These are phyloP conservation scores for Podila clonocystis DNA, from an alignment of 192 early-diverging fungal species.

Conservation along the genomic window DNA sequence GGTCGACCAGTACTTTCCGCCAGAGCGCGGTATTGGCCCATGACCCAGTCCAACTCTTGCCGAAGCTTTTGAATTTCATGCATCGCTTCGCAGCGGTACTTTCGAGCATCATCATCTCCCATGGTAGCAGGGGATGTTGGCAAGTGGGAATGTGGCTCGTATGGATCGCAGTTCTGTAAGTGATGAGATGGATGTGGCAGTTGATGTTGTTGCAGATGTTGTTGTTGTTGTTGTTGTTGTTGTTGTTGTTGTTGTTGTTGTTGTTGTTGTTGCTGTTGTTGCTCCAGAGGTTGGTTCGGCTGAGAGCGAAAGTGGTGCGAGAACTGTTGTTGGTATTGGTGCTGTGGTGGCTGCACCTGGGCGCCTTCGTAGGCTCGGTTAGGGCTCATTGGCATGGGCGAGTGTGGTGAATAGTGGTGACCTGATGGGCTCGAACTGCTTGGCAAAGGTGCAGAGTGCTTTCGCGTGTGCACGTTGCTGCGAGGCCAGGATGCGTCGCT, in stretches of 20 bases:
- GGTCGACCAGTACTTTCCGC: slow-evolving; percentile 7
- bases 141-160: not conserved
- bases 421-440: slow-evolving; percentile 4
- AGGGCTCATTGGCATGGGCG: not conserved
- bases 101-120: not conserved
- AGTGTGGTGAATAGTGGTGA: not conserved
- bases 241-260: not conserved
- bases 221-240: not conserved
- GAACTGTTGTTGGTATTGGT: not conserved
- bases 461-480: not conserved
- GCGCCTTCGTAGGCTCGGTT: too few relatives aligned
- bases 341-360: not conserved
- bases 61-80: slow-evolving; percentile 36
- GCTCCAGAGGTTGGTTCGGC: not conserved
- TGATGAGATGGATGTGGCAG: not conserved
- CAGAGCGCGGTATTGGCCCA: slow-evolving; percentile 12
- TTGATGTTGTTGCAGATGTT: not conserved
- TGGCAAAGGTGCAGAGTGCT: not conserved
- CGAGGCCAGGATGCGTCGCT: not conserved
- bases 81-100: slow-evolving; percentile 42
- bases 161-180: not conserved
- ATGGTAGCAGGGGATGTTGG: not conserved
- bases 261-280: not conserved
- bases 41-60: slow-evolving; percentile 35
- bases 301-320: not conserved